Evolutionary conservation across 768 basidiomycete species (phyloP).

Genomic region (Russula foetens): DNA sequence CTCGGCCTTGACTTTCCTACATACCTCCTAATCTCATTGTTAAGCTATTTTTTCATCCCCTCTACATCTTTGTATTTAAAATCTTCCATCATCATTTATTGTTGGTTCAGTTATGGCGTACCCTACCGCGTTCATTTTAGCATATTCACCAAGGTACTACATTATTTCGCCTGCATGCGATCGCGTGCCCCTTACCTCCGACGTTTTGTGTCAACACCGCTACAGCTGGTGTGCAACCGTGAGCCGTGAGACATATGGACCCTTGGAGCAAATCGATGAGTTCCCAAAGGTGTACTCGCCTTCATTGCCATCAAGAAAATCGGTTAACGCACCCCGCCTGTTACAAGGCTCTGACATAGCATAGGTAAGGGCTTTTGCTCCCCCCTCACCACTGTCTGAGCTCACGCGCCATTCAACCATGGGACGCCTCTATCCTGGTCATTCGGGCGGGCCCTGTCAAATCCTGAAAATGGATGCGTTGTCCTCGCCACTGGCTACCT

Average conservation of each 20-base stretch:
- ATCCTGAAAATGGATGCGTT: constrained; percentile 72
- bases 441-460: constrained; percentile 61
- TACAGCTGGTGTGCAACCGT: too few species aligned
- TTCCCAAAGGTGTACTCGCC: constrained; percentile 69
- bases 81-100: background rate
- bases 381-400: background rate
- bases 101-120: constrained; percentile 10
- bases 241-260: constrained; percentile 62
- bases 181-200: too few species aligned
- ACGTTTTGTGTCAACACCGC: too few species aligned
- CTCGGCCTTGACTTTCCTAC: too few species aligned
- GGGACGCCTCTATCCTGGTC: constrained; percentile 65
- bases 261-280: constrained; percentile 70
- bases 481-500: constrained; percentile 81
- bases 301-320: background rate
- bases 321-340: background rate
- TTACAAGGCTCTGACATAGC: constrained; percentile 3
- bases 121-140: constrained; percentile 29
- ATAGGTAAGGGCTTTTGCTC: background rate
- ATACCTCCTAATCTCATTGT: too few species aligned
- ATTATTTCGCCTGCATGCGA: constrained; percentile 75
- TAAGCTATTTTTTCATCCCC: too few species aligned
- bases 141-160: constrained; percentile 67
- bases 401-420: constrained; percentile 41
- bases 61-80: too few species aligned